Evolutionary conservation across 2,329 filamentous ascomycete species (phyloP).

Genomic region (Talaromyces funiculosus): DNA sequence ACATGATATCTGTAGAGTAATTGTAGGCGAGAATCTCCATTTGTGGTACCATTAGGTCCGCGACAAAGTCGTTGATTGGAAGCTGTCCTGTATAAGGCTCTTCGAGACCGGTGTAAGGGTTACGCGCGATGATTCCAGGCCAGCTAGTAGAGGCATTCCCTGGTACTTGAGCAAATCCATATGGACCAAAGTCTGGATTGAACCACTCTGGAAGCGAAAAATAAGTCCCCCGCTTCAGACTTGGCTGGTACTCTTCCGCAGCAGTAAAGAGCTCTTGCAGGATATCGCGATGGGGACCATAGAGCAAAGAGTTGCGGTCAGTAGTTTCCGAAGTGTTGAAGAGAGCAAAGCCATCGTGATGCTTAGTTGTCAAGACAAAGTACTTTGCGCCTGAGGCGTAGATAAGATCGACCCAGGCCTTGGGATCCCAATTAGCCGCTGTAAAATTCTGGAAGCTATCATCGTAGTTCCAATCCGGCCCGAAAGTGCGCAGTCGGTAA

Average conservation of each 20-base stretch:
- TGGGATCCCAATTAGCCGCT: conserved; percentile 45
- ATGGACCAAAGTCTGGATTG: conserved; percentile 37
- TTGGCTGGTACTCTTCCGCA: conserved; percentile 38
- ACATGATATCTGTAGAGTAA: conserved; percentile 42
- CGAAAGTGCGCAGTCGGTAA: conserved; percentile 49
- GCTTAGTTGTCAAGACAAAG: conserved; percentile 43
- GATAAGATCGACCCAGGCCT: conserved; percentile 51
- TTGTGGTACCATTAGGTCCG: conserved; percentile 39
- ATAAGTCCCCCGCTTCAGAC: conserved; percentile 41
- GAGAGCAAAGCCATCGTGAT: conserved; percentile 45
- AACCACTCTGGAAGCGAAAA: conserved; percentile 46
- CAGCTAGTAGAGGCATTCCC: conserved; percentile 16
- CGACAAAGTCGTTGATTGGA: conserved; percentile 36
- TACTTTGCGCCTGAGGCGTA: conserved; percentile 48
- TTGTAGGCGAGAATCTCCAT: conserved; percentile 41
- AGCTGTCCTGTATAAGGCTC: conserved; percentile 43
- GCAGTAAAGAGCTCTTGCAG: conserved; percentile 42
- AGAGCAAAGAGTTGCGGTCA: conserved; percentile 36
- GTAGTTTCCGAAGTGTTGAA: conserved; percentile 41
- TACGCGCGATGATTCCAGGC: conserved; percentile 39
- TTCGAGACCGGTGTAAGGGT: conserved; percentile 40
- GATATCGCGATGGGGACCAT: conserved; percentile 38
- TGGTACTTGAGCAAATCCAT: conserved; percentile 36
- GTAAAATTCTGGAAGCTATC: conserved; percentile 53
- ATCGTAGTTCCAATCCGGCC: conserved; percentile 50